Conservation (phyloP, 2,329 filamentous ascomycete genomes). For the Cladophialophora bantiana region DNA sequence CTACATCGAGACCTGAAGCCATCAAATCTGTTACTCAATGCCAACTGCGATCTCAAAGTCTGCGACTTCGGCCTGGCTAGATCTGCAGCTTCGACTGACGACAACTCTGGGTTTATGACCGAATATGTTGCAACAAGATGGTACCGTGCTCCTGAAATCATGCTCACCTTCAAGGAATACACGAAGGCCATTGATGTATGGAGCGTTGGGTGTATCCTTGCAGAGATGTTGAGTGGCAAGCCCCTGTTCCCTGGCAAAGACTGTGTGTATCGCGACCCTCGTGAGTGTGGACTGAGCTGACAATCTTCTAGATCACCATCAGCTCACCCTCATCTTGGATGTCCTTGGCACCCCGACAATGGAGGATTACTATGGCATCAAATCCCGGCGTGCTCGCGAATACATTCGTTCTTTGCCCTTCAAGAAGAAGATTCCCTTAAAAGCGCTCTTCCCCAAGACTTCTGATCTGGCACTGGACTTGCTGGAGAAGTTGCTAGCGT, state of each 20-base stretch:
- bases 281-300: constrained; percentile 7
- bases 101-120: constrained; percentile 99
- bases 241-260: constrained; percentile 98
- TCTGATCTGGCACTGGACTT: constrained; percentile 94
- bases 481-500: constrained; percentile 92
- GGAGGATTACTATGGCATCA: constrained; percentile 99
- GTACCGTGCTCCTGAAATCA: constrained; percentile 99
- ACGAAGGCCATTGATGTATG: constrained; percentile 99
- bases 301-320: constrained; percentile 79
- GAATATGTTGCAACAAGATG: constrained; percentile 99
- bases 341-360: constrained; percentile 98
- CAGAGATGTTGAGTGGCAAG: constrained; percentile 98
- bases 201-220: constrained; percentile 97
- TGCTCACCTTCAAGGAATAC: constrained; percentile 99
- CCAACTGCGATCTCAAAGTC: constrained; percentile 98
- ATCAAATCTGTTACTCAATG: constrained; percentile 94
- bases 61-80: constrained; percentile 97
- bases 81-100: constrained; percentile 94
- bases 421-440: constrained; percentile 99
- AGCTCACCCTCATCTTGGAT: constrained; percentile 94
- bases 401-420: constrained; percentile 98
- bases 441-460: constrained; percentile 97
- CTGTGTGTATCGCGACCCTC: constrained; percentile 66
- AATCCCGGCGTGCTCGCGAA: constrained; percentile 93
- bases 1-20: constrained; percentile 97